Conservation (phyloP, 345 rosid genomes). For the Hibiscus trionum region DNA sequence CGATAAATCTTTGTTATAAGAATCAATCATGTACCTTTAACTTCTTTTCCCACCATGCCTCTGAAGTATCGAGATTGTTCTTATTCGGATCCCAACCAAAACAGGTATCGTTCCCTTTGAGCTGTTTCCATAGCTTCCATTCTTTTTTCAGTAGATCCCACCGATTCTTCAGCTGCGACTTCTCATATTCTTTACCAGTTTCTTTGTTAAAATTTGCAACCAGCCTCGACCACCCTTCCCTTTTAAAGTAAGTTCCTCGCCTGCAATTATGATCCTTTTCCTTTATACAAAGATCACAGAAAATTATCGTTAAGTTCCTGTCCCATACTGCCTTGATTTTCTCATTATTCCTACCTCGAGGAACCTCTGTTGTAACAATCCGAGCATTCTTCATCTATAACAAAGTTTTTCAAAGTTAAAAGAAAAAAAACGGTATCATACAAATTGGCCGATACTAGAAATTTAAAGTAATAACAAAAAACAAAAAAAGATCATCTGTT, state of each 20-base stretch:
- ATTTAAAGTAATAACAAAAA: neutral
- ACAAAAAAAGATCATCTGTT: neutral
- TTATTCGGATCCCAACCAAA: constrained; percentile 4
- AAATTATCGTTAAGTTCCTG: constrained; percentile 7
- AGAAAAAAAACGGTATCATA: neutral
- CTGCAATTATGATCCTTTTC: constrained; percentile 9
- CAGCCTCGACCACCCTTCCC: constrained; percentile 13
- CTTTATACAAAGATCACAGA: constrained; percentile 13
- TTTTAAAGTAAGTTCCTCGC: constrained; percentile 7
- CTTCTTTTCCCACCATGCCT: constrained; percentile 10
- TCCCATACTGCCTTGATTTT: constrained; percentile 13
- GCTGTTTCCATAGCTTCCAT: constrained; percentile 12
- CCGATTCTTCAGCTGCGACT: constrained; percentile 10
- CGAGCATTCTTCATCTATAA: constrained; percentile 10
- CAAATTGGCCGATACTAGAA: neutral
- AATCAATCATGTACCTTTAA: neutral
- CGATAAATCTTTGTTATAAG: neutral
- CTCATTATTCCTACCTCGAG: constrained; percentile 5
- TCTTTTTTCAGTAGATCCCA: constrained; percentile 14
- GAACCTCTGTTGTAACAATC: neutral
- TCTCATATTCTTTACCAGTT: constrained; percentile 9
- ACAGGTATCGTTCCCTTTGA: constrained; percentile 1
- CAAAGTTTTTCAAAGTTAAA: neutral
- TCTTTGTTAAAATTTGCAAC: constrained; percentile 11
- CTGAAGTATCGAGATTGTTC: constrained; percentile 9